A percentile compares a stretch with the other conserved stretches of the same genome.
These are phyloP conservation scores for Peniophora sp. DNA, from an alignment of 1,284 basidiomycete species.

Conservation along the genomic window DNA sequence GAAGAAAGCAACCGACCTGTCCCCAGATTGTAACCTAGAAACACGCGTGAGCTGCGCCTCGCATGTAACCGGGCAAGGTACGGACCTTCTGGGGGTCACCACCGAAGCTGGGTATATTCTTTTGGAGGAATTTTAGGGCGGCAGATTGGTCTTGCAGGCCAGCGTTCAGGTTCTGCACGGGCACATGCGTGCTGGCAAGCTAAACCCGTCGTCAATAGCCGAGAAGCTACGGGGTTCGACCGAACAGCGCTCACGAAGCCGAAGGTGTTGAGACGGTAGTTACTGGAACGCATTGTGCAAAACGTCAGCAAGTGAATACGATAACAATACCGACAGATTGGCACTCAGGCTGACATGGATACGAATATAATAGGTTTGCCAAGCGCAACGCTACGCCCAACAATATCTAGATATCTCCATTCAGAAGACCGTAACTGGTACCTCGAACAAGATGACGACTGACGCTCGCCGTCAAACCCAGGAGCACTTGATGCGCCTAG, in stretches of 20 bases:
- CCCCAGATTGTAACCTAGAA: slow-evolving; percentile 53
- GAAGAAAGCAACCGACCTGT: slow-evolving; percentile 28
- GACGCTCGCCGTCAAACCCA: slow-evolving; percentile 34
- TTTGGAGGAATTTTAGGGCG: slow-evolving; percentile 50
- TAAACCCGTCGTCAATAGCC: slow-evolving; percentile 16
- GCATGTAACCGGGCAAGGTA: neutral
- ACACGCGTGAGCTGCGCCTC: neutral
- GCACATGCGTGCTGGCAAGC: slow-evolving; percentile 42
- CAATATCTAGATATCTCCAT: slow-evolving; percentile 27
- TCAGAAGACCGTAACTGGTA: neutral
- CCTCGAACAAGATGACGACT: neutral
- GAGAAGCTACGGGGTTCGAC: neutral
- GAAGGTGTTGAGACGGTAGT: slow-evolving; percentile 52
- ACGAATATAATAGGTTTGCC: slow-evolving; percentile 49
- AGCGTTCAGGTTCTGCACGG: slow-evolving; percentile 42
- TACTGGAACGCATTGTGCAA: slow-evolving; percentile 22
- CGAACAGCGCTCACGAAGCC: slow-evolving; percentile 38
- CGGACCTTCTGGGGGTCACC: slow-evolving; percentile 48
- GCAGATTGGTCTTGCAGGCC: slow-evolving; percentile 50
- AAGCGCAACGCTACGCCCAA: slow-evolving; percentile 36
- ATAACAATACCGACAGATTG: slow-evolving; percentile 1
- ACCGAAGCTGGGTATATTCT: slow-evolving; percentile 56
- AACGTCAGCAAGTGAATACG: neutral
- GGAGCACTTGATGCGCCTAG: slow-evolving; percentile 29
- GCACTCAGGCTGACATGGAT: slow-evolving; percentile 40